Percentiles rank a stretch among this genome's conserved stretches.
phyloP scores from a whole-genome alignment of 257 asterid genomes.

The Penstemon eatonii region DNA sequence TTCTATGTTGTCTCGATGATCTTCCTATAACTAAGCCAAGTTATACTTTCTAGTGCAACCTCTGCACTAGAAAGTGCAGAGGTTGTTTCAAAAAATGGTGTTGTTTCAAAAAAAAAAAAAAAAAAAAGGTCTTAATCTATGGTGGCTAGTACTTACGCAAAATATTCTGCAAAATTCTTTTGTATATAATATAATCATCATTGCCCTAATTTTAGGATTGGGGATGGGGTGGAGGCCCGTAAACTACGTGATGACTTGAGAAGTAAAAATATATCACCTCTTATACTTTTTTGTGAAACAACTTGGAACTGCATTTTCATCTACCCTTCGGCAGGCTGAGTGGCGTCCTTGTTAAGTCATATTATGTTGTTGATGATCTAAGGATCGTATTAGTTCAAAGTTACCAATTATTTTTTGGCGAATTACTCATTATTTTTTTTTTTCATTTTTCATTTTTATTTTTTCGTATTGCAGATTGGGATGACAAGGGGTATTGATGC shows the following conservation, averaged over 20 bases:
- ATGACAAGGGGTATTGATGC: too few species aligned
- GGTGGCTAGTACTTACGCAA: slow-evolving; percentile 31
- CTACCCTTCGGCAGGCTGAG: too few species aligned
- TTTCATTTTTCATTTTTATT: too few species aligned
- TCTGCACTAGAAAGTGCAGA: too few species aligned
- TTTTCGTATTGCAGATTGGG: neutral
- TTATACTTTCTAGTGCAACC: too few species aligned
- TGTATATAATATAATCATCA: slow-evolving; percentile 63
- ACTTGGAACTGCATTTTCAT: slow-evolving; percentile 51
- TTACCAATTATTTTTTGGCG: slow-evolving; percentile 3
- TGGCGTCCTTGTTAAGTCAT: too few species aligned
- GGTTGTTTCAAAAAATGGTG: too few species aligned
- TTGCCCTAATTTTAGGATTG: slow-evolving; percentile 51
- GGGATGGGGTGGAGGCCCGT: slow-evolving; percentile 58
- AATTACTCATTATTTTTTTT: too few species aligned
- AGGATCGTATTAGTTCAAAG: slow-evolving; percentile 11
- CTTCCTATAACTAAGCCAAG: too few species aligned
- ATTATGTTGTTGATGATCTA: slow-evolving; percentile 52
- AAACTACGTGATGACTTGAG: slow-evolving; percentile 40
- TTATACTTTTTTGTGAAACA: slow-evolving; percentile 74
- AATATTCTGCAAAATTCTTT: slow-evolving; percentile 48
- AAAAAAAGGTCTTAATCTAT: too few species aligned
- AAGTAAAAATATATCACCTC: neutral
- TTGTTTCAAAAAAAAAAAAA: too few species aligned
- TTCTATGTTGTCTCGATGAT: too few species aligned